A percentile compares a stretch with the other conserved stretches of the same genome.
Evolutionary conservation across 1,284 basidiomycete species (phyloP).

Genomic region (Ustilago trichophora): DNA sequence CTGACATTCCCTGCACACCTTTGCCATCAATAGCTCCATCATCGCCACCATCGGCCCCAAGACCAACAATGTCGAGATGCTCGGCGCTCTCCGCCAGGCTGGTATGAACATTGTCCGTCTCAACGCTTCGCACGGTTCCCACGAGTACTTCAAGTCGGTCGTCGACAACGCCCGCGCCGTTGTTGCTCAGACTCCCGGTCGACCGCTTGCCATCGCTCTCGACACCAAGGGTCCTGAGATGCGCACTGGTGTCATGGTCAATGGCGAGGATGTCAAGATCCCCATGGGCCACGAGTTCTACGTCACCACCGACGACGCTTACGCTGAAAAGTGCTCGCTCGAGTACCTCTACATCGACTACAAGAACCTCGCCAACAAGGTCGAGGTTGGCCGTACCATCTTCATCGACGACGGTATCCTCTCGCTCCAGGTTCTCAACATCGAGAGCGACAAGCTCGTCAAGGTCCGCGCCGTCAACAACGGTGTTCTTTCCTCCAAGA

Average conservation of each 20-base stretch:
- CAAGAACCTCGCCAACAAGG: constrained; percentile 93
- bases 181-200: constrained; percentile 70
- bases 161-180: constrained; percentile 63
- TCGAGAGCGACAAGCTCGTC: constrained; percentile 69
- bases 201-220: constrained; percentile 95
- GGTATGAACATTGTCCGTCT: constrained; percentile 67
- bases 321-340: constrained; percentile 86
- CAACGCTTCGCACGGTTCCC: constrained; percentile 65
- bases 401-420: constrained; percentile 98
- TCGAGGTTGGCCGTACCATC: constrained; percentile 92
- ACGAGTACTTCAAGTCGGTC: constrained; percentile 65
- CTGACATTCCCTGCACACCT: too few relatives aligned
- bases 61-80: constrained; percentile 63
- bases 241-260: constrained; percentile 91
- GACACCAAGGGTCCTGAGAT: constrained; percentile 99
- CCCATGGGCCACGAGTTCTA: constrained; percentile 92
- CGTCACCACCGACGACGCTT: constrained; percentile 84
- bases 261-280: constrained; percentile 85
- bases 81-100: constrained; percentile 61
- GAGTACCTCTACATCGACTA: constrained; percentile 69
- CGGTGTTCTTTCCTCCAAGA: constrained; percentile 91
- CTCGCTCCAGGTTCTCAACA: constrained; percentile 87
- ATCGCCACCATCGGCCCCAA: constrained; percentile 66
- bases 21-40: constrained; percentile 59
- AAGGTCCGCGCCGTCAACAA: constrained; percentile 89